A percentile compares a stretch with the other conserved stretches of the same genome.
phyloP scores from a whole-genome alignment of 1,139 yeast species.

The Yamadazyma dendronema region DNA sequence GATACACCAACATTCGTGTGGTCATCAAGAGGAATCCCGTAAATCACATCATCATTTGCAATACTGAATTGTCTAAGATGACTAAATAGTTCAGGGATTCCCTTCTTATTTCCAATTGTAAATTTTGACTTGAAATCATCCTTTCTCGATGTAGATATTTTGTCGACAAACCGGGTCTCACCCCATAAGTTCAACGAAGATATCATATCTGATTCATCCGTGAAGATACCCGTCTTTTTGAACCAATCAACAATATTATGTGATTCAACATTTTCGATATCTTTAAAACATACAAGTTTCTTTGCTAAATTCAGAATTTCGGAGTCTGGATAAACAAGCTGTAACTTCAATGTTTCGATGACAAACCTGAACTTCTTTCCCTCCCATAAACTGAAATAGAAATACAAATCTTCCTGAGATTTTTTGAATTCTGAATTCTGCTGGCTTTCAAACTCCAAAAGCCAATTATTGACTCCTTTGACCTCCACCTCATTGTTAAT shows the following conservation, averaged over 20 bases:
- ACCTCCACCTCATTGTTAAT: neutral
- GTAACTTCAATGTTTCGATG: slow-evolving; percentile 31
- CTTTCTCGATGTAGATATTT: slow-evolving; percentile 20
- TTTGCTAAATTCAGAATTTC: slow-evolving; percentile 16
- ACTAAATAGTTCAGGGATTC: slow-evolving; percentile 6
- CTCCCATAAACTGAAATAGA: slow-evolving; percentile 33
- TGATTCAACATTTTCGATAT: slow-evolving; percentile 18
- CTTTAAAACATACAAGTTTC: slow-evolving; percentile 13
- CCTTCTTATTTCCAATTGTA: neutral
- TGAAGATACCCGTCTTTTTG: slow-evolving; percentile 25
- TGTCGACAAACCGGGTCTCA: slow-evolving; percentile 14
- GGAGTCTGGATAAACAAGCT: slow-evolving; percentile 36
- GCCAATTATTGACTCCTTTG: neutral
- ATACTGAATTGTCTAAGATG: slow-evolving; percentile 6
- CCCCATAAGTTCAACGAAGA: slow-evolving; percentile 33
- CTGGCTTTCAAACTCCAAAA: slow-evolving; percentile 1
- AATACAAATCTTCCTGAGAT: slow-evolving; percentile 14
- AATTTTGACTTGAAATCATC: slow-evolving; percentile 18
- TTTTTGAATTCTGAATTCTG: slow-evolving; percentile 7
- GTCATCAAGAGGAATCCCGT: slow-evolving; percentile 2
- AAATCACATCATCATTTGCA: slow-evolving; percentile 4
- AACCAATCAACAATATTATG: slow-evolving; percentile 19
- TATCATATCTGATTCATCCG: slow-evolving; percentile 25
- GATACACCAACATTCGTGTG: slow-evolving; percentile 8
- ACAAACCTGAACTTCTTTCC: slow-evolving; percentile 25